Percentiles rank a stretch among this genome's conserved stretches.
These are phyloP conservation scores for Cryptococcus amylolentus DNA, from an alignment of 1,284 basidiomycete species.

Conservation along the genomic window DNA sequence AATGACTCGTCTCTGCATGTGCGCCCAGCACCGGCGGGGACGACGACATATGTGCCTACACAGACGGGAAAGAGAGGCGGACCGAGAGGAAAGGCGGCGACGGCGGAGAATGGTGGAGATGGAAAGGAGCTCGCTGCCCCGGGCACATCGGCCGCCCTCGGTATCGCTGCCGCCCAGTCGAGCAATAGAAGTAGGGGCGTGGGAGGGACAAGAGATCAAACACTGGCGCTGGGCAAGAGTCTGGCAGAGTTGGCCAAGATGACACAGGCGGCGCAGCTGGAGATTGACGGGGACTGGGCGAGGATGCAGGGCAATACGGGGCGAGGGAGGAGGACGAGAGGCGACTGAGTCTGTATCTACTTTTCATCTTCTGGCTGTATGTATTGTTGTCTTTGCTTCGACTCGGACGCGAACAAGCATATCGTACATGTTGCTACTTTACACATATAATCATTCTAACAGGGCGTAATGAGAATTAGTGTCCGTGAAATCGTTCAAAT, in stretches of 20 bases:
- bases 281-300: conserved; percentile 48
- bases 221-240: conserved; percentile 45
- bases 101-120: conserved; percentile 15
- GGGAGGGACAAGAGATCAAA: conserved; percentile 21
- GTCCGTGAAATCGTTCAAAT: too few relatives aligned
- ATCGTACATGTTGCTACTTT: not conserved
- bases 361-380: not conserved
- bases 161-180: conserved; percentile 30
- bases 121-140: conserved; percentile 34
- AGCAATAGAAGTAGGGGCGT: conserved; percentile 32
- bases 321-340: conserved; percentile 36
- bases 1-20: conserved; percentile 40
- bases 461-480: too few relatives aligned
- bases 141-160: conserved; percentile 37
- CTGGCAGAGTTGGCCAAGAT: conserved; percentile 46
- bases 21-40: conserved; percentile 31
- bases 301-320: conserved; percentile 43
- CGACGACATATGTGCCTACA: conserved; percentile 15
- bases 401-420: not conserved
- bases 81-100: conserved; percentile 32
- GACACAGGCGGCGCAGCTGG: conserved; percentile 44
- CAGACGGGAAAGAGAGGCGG: conserved; percentile 38
- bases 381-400: not conserved
- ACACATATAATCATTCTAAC: not conserved
- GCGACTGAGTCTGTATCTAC: conserved; percentile 22